phyloP scores from a whole-genome alignment of 2,329 filamentous ascomycete species.

The Colletotrichum sp. region DNA sequence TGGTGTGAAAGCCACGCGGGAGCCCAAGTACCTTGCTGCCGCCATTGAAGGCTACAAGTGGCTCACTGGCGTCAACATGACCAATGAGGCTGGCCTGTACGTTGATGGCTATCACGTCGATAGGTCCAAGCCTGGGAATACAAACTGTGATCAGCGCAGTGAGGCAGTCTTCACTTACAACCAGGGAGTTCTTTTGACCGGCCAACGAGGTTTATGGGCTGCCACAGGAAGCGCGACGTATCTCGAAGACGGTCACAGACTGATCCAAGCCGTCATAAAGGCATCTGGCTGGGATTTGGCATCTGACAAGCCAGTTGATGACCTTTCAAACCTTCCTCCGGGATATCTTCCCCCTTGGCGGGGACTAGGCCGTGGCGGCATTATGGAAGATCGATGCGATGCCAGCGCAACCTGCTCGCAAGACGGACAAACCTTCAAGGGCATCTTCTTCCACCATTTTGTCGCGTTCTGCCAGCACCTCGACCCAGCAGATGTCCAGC shows the following conservation, averaged over 20 bases:
- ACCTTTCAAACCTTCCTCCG: slow-evolving; percentile 32
- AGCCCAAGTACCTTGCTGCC: slow-evolving; percentile 72
- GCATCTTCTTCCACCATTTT: slow-evolving; percentile 92
- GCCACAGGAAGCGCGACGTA: slow-evolving; percentile 76
- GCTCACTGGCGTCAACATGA: slow-evolving; percentile 83
- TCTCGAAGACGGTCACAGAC: slow-evolving; percentile 78
- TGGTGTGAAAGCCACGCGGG: slow-evolving; percentile 38
- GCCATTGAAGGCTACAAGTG: slow-evolving; percentile 82
- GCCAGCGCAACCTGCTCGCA: slow-evolving; percentile 77
- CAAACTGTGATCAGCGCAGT: slow-evolving; percentile 79
- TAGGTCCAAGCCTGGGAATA: slow-evolving; percentile 66
- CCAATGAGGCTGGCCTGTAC: slow-evolving; percentile 75
- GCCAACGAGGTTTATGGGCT: slow-evolving; percentile 80
- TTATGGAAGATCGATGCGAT: slow-evolving; percentile 88
- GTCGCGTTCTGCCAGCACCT: slow-evolving; percentile 77
- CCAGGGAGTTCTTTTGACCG: slow-evolving; percentile 87
- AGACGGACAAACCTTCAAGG: slow-evolving; percentile 89
- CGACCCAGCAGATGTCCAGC: slow-evolving; percentile 35
- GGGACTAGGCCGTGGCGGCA: slow-evolving; percentile 78
- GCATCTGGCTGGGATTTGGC: slow-evolving; percentile 77
- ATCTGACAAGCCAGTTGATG: slow-evolving; percentile 46
- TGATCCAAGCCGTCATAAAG: slow-evolving; percentile 74
- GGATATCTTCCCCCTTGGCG: slow-evolving; percentile 63
- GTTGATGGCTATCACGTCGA: slow-evolving; percentile 88
- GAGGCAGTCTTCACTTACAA: slow-evolving; percentile 97